A percentile compares a stretch with the other conserved stretches of the same genome.
phyloP scores from a whole-genome alignment of 139 green algal species.

The Yamagishiella unicocca region DNA sequence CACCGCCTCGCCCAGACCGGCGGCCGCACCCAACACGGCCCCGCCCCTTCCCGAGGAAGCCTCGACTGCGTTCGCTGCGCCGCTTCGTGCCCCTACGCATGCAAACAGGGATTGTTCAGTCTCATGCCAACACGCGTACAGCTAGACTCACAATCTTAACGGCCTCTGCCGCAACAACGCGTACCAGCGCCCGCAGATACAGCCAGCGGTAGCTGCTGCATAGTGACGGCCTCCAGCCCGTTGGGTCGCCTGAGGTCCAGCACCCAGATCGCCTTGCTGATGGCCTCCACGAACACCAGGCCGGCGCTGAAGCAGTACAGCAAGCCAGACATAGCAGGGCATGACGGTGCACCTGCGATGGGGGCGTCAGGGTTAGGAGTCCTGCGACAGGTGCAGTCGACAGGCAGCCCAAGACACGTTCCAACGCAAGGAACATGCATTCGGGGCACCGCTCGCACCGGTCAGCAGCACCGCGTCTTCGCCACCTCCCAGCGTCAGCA shows the following conservation, averaged over 20 bases:
- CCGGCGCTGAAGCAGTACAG: conserved; percentile 53
- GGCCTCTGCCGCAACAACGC: too few species aligned
- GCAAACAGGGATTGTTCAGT: too few species aligned
- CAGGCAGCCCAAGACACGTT: too few species aligned
- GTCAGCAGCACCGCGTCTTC: conserved; percentile 58
- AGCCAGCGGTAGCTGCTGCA: conserved; percentile 49
- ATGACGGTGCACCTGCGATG: conserved; percentile 17
- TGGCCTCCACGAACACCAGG: conserved; percentile 37
- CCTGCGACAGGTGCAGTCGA: too few species aligned
- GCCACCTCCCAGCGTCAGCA: conserved; percentile 56
- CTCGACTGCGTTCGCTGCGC: too few species aligned
- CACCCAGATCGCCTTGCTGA: conserved; percentile 44
- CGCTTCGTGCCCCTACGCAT: too few species aligned
- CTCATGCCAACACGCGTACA: too few species aligned
- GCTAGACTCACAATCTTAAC: too few species aligned
- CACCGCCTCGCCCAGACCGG: conserved; percentile 44
- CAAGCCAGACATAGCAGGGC: conserved; percentile 18
- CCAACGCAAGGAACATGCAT: too few species aligned
- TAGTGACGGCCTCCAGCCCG: conserved; percentile 42
- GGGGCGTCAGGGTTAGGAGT: neutral
- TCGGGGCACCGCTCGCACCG: neutral
- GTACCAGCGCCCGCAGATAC: neutral
- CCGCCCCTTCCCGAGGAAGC: too few species aligned
- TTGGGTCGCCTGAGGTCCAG: conserved; percentile 14
- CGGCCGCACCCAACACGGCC: neutral